phyloP scores from a whole-genome alignment of 2,329 filamentous ascomycete species.

The Colletotrichum sp. region DNA sequence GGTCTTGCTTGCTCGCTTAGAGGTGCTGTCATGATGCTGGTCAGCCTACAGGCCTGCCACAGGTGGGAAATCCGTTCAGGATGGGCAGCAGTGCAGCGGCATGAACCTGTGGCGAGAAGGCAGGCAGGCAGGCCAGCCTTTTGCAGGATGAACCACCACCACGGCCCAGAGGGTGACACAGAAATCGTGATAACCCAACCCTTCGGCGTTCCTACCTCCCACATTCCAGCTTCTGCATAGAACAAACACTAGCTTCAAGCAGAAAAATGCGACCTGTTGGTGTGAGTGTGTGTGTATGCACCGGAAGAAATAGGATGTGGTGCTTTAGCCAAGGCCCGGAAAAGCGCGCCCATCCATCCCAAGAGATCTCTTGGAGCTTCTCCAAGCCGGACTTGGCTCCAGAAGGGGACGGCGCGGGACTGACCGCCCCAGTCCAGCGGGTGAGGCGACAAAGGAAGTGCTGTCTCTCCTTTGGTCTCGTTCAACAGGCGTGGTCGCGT shows the following conservation, averaged over 20 bases:
- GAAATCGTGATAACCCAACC: neutral
- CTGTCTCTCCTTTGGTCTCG: neutral
- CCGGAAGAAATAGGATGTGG: constrained; percentile 5
- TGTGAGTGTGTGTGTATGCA: neutral
- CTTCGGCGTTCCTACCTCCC: neutral
- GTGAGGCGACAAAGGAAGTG: constrained; percentile 1
- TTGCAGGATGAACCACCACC: neutral
- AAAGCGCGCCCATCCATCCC: neutral
- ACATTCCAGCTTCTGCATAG: neutral
- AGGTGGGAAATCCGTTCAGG: neutral
- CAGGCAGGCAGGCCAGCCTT: neutral
- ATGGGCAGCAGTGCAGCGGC: neutral
- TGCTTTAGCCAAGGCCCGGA: constrained; percentile 10
- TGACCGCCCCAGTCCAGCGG: constrained; percentile 4
- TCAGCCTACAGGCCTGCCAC: neutral
- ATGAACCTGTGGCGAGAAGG: neutral
- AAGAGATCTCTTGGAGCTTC: constrained; percentile 3
- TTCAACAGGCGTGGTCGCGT: neutral
- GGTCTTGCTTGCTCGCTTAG: neutral
- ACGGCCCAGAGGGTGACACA: neutral
- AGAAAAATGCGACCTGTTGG: neutral
- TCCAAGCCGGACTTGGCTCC: neutral
- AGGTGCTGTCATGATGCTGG: neutral
- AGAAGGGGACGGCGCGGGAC: neutral
- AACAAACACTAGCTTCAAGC: neutral